Evolutionary conservation across 2,329 filamentous ascomycete genomes (phyloP).

Genomic region (Diaporthe sp.): DNA sequence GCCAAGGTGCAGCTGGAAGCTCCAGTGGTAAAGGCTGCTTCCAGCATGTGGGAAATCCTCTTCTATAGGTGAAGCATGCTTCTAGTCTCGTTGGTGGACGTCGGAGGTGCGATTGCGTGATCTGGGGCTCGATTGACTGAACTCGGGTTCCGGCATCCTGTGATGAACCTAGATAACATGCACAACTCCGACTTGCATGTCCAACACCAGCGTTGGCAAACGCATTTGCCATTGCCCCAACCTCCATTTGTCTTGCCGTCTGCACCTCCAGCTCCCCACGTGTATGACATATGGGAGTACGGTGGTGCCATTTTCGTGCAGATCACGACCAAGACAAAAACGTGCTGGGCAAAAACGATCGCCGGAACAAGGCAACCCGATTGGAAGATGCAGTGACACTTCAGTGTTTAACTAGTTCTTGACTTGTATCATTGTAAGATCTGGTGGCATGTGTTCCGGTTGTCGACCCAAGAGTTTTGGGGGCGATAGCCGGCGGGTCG

Average conservation of each 20-base stretch:
- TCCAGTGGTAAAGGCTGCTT: neutral
- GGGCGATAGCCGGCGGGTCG: neutral
- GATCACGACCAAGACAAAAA: neutral
- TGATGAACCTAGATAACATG: neutral
- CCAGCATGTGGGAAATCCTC: neutral
- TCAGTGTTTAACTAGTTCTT: neutral
- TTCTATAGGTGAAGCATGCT: neutral
- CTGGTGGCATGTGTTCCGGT: neutral
- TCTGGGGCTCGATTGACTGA: neutral
- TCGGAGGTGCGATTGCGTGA: neutral
- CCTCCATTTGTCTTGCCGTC: neutral
- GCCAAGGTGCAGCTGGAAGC: neutral
- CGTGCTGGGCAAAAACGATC: constrained; percentile 4
- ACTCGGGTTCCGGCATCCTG: neutral
- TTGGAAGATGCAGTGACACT: neutral
- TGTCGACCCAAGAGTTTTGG: neutral
- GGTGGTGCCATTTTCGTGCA: constrained; percentile 27
- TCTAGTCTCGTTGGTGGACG: neutral
- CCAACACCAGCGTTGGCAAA: too few relatives aligned
- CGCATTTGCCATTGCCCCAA: neutral
- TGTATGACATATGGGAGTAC: neutral
- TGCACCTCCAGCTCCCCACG: neutral
- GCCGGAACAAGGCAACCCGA: neutral
- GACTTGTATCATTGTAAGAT: too few relatives aligned
- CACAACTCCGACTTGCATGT: neutral